phyloP scores from a whole-genome alignment of 257 asterid genomes.

The Pogostemon cablin region DNA sequence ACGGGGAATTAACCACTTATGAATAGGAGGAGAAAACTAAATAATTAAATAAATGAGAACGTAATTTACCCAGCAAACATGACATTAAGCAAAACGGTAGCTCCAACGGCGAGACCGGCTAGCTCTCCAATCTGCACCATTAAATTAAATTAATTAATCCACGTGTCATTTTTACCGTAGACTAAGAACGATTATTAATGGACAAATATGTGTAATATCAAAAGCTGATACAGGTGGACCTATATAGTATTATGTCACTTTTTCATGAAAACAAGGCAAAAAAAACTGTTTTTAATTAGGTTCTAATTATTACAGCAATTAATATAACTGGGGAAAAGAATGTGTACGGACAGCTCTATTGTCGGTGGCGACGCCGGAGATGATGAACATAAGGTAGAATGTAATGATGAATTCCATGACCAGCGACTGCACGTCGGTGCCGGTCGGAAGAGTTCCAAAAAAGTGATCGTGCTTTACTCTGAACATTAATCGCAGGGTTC shows the following conservation, averaged over 20 bases:
- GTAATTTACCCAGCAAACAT: constrained; percentile 80
- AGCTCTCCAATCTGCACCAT: constrained; percentile 79
- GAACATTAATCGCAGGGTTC: constrained; percentile 73
- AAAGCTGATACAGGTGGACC: constrained; percentile 15
- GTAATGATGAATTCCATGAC: constrained; percentile 81
- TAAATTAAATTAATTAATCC: constrained; percentile 5
- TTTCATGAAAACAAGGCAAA: no score
- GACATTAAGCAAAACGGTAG: constrained; percentile 78
- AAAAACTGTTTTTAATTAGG: no score
- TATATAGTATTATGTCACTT: neutral
- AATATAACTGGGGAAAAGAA: neutral
- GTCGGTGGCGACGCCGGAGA: constrained; percentile 88
- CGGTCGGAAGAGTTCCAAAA: constrained; percentile 70
- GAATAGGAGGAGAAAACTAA: no score
- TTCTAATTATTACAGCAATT: neutral
- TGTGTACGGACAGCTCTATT: constrained; percentile 68
- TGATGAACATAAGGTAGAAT: constrained; percentile 87
- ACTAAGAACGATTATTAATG: neutral
- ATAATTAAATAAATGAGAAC: neutral
- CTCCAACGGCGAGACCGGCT: constrained; percentile 91
- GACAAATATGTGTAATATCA: neutral
- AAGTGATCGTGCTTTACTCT: constrained; percentile 65
- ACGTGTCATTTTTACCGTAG: constrained; percentile 17
- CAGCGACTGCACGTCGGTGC: constrained; percentile 61
- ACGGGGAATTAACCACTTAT: no score